Base-by-base conservation (phyloP, 768 basidiomycete genomes). In the Amanita jacksonii region DNA sequence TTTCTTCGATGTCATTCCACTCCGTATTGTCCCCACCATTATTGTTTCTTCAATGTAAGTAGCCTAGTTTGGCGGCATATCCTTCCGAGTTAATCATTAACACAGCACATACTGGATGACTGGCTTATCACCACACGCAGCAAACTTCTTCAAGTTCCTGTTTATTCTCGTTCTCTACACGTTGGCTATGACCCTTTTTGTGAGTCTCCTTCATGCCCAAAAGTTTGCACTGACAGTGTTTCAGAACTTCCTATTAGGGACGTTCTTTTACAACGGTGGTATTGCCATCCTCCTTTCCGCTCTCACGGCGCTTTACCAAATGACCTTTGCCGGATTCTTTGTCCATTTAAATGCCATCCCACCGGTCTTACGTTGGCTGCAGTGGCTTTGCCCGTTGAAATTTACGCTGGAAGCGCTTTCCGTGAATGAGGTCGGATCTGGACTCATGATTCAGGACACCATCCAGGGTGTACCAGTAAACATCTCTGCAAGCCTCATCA, bases 31-130 rank as follows among this genome's bases (percentile, higher is more conserved):
- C 30, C 93, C 93, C 1, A 92, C 90, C 0, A 81, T 98, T 41
- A 66, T 93, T 39, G 81, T 96, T 5, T 75, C 81, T 3, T 79
- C 86, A 3, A 86, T 92, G 84, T 89, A 51, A 55, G 85, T 62
- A 49, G 36, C 54, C 40, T n/a, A n/a, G n/a, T n/a, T n/a, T n/a
- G n/a, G n/a, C n/a, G n/a, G n/a, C n/a, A n/a, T n/a, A 7, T 15
- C 23, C 12, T 36, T 13, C 22, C 12, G 8, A 19, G 18, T 33
- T 34, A 43, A 5, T 13, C 16, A 23, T 9, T 24, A 23, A 25
- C 33, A 8, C 47, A 85, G 83, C 41, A 82, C 81, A n/a, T 91
- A 90, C 53, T 90, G 88, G 87, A 92, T 97, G 93, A 89, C 90
- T 2, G 92, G 93, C 9, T 74, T 97, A 3, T 74, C 86, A 1